A percentile compares a stretch with the other conserved stretches of the same genome.
phyloP scores from a whole-genome alignment of 805 yeast genomes.

The Monosporozyma solicola region DNA sequence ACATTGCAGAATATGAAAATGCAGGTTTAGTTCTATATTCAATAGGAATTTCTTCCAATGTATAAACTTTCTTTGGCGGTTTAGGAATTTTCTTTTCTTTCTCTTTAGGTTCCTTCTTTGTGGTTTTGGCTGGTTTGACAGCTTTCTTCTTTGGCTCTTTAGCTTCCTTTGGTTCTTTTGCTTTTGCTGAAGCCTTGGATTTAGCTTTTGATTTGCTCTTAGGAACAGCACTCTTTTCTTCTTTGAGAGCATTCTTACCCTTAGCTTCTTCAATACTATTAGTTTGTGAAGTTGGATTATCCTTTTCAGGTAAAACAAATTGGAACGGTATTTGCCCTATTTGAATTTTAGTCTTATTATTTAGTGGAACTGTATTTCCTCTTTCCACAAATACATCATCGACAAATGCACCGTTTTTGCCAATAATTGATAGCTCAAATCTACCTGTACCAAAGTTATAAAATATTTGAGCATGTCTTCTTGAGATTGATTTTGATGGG shows the following conservation, averaged over 20 bases:
- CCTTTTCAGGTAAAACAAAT: constrained; percentile 73
- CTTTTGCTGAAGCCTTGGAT: constrained; percentile 4
- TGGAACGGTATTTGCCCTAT: constrained; percentile 87
- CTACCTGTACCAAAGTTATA: constrained; percentile 94
- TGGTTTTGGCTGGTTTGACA: constrained; percentile 9
- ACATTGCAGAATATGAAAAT: constrained; percentile 68
- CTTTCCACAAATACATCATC: constrained; percentile 83
- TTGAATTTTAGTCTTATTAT: constrained; percentile 76
- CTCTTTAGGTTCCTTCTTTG: constrained; percentile 31
- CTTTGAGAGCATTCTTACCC: constrained; percentile 8
- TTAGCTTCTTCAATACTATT: background rate
- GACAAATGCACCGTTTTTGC: constrained; percentile 95
- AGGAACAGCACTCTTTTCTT: background rate
- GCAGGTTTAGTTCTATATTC: constrained; percentile 80
- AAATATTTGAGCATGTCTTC: constrained; percentile 91
- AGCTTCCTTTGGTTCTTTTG: constrained; percentile 2
- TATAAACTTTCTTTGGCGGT: constrained; percentile 54
- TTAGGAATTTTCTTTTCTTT: constrained; percentile 44
- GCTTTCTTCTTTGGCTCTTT: constrained; percentile 6
- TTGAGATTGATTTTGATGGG: constrained; percentile 82
- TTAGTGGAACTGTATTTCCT: constrained; percentile 83
- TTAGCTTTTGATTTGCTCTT: background rate
- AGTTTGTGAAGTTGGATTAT: constrained; percentile 13
- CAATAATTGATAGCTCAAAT: constrained; percentile 84
- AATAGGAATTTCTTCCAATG: constrained; percentile 79